Evolutionary conservation across 768 basidiomycete genomes (phyloP).

Genomic region (Hypsizygus marmoreus): DNA sequence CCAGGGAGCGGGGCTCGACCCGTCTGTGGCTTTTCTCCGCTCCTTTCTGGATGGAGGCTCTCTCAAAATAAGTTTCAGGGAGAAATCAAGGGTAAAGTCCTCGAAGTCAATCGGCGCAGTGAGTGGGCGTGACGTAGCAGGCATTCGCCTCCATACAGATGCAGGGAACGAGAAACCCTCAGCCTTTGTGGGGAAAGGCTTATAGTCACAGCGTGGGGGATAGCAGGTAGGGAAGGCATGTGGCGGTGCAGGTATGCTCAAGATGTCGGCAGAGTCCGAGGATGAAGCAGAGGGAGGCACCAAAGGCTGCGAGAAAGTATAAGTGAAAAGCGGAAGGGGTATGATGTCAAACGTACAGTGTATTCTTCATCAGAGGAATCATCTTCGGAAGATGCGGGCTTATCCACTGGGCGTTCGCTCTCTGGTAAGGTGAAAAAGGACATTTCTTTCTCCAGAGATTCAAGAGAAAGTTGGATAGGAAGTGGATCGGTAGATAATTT

Average conservation of each 20-base stretch:
- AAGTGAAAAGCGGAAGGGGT: not conserved
- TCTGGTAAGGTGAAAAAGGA: slow-evolving; percentile 23
- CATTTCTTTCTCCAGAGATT: slow-evolving; percentile 28
- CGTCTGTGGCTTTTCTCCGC: not conserved
- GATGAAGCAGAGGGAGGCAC: too few species aligned
- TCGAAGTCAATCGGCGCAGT: slow-evolving; percentile 23
- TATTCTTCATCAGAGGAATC: slow-evolving; percentile 14
- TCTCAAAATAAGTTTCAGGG: slow-evolving; percentile 24
- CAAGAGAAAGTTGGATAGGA: slow-evolving; percentile 23
- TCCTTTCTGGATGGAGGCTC: not conserved
- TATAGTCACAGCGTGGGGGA: slow-evolving; percentile 1
- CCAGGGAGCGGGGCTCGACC: slow-evolving; percentile 20
- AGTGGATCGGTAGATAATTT: slow-evolving; percentile 21
- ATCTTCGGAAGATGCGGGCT: slow-evolving; percentile 14
- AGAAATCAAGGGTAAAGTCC: slow-evolving; percentile 22
- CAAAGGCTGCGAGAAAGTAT: not conserved
- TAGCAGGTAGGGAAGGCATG: slow-evolving; percentile 31
- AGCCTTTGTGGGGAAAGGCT: slow-evolving; percentile 11
- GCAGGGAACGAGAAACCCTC: slow-evolving; percentile 25
- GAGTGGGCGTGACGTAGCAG: slow-evolving; percentile 8
- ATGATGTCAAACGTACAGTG: slow-evolving; percentile 5
- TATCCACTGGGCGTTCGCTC: slow-evolving; percentile 8
- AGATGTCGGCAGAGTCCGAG: too few species aligned
- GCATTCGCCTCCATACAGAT: slow-evolving; percentile 33
- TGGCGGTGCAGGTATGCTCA: slow-evolving; percentile 12